These are phyloP conservation scores for Erodium maritimum DNA, from an alignment of 345 rosid species.

Conservation along the genomic window DNA sequence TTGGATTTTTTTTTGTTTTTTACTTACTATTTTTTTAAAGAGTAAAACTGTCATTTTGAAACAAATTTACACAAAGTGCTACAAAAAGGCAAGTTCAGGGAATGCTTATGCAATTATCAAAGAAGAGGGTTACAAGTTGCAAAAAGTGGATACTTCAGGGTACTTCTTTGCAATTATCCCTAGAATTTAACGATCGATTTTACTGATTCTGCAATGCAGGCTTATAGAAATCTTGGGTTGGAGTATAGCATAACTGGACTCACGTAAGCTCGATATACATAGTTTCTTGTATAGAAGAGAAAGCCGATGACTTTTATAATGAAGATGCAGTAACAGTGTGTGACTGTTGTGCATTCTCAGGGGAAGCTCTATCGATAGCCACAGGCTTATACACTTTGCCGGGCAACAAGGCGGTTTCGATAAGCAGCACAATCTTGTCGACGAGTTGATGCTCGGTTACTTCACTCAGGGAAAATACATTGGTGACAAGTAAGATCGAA, in stretches of 20 bases:
- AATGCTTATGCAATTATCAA: too few species aligned
- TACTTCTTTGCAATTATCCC: too few species aligned
- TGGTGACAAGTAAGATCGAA: slow-evolving; percentile 45
- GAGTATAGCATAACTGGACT: slow-evolving; percentile 73
- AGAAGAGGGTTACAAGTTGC: too few species aligned
- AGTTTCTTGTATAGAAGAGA: neutral
- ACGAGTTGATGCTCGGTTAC: slow-evolving; percentile 72
- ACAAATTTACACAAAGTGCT: too few species aligned
- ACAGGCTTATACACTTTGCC: slow-evolving; percentile 65
- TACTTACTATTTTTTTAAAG: too few species aligned
- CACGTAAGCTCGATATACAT: slow-evolving; percentile 43
- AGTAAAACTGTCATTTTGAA: too few species aligned
- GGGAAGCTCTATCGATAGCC: slow-evolving; percentile 77
- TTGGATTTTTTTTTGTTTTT: too few species aligned
- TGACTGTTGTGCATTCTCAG: slow-evolving; percentile 29
- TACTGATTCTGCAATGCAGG: slow-evolving; percentile 28
- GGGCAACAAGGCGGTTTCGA: slow-evolving; percentile 48
- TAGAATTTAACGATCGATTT: neutral
- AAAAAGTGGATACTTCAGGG: too few species aligned
- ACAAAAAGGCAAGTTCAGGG: too few species aligned
- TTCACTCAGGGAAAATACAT: slow-evolving; percentile 78
- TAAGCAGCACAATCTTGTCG: slow-evolving; percentile 73
- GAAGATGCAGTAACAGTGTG: neutral
- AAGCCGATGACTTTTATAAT: neutral
- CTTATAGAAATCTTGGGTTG: slow-evolving; percentile 54